These are phyloP conservation scores for Apiotrichum brassicae DNA, from an alignment of 1,284 basidiomycete species.

Conservation along the genomic window DNA sequence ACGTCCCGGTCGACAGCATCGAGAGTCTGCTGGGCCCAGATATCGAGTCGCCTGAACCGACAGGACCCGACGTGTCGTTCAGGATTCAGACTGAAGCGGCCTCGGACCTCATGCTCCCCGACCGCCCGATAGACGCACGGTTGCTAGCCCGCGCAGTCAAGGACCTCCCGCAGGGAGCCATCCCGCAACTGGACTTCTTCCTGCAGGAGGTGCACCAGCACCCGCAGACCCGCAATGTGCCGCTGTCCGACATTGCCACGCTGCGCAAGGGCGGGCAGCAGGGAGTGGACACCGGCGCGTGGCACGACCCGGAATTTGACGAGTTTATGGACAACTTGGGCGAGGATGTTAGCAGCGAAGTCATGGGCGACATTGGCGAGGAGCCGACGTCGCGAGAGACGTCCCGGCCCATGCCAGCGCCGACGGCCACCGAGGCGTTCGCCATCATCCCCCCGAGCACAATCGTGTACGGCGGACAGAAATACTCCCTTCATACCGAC, in stretches of 20 bases:
- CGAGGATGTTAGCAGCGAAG: not conserved
- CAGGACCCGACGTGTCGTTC: constrained; percentile 1
- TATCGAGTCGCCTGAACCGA: no score
- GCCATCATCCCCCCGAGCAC: not conserved
- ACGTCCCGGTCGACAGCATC: constrained; percentile 7
- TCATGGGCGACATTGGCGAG: not conserved
- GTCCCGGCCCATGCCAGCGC: not conserved
- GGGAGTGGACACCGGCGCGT: not conserved
- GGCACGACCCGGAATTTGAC: not conserved
- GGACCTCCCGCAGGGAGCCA: not conserved
- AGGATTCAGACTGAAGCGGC: not conserved
- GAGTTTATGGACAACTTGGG: not conserved
- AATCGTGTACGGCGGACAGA: not conserved
- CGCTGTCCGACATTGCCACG: constrained; percentile 7
- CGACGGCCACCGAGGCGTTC: not conserved
- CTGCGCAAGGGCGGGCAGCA: constrained; percentile 6
- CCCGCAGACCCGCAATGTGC: not conserved
- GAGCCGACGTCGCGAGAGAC: not conserved
- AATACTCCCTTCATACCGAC: constrained; percentile 9
- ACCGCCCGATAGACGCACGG: constrained; percentile 11
- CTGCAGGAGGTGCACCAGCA: constrained; percentile 4
- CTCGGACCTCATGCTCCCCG: constrained; percentile 11
- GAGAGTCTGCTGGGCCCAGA: constrained; percentile 4
- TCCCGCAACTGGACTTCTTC: constrained; percentile 4
- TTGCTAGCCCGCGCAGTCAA: not conserved